phyloP scores from a whole-genome alignment of 2,329 filamentous ascomycete genomes.

The Colletotrichum sp. region DNA sequence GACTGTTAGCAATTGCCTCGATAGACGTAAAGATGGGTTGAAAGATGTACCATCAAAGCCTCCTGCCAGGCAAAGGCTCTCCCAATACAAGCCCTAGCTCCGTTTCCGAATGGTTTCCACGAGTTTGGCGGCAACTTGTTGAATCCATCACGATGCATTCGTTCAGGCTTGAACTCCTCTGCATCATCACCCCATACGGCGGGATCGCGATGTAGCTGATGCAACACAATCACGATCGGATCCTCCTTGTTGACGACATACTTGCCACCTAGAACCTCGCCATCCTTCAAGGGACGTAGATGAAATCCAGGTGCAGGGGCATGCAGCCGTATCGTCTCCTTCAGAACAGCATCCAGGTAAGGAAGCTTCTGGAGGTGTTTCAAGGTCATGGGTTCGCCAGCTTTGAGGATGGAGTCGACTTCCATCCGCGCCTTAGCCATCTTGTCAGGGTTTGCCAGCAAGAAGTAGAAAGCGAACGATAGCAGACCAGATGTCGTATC shows the following conservation, averaged over 20 bases:
- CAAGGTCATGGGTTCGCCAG: constrained; percentile 58
- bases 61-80: constrained; percentile 80
- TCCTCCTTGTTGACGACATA: constrained; percentile 63
- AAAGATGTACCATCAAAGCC: constrained; percentile 47
- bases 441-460: constrained; percentile 63
- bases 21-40: background rate
- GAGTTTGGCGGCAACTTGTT: constrained; percentile 56
- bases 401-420: constrained; percentile 68
- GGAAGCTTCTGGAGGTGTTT: constrained; percentile 69
- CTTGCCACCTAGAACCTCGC: constrained; percentile 63
- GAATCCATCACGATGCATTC: constrained; percentile 75
- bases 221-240: constrained; percentile 52
- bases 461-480: constrained; percentile 67
- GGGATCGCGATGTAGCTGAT: constrained; percentile 63
- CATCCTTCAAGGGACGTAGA: constrained; percentile 53
- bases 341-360: constrained; percentile 69
- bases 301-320: constrained; percentile 65
- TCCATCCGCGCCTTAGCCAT: constrained; percentile 68
- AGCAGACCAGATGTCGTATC: constrained; percentile 74
- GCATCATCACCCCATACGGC: constrained; percentile 70
- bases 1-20: background rate
- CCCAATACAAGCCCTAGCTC: constrained; percentile 74
- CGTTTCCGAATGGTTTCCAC: constrained; percentile 76
- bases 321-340: constrained; percentile 68
- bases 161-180: constrained; percentile 70